Evolutionary conservation across 352 stramenopile genomes (phyloP).

Genomic region (Phytopythium chamaehyphon): DNA sequence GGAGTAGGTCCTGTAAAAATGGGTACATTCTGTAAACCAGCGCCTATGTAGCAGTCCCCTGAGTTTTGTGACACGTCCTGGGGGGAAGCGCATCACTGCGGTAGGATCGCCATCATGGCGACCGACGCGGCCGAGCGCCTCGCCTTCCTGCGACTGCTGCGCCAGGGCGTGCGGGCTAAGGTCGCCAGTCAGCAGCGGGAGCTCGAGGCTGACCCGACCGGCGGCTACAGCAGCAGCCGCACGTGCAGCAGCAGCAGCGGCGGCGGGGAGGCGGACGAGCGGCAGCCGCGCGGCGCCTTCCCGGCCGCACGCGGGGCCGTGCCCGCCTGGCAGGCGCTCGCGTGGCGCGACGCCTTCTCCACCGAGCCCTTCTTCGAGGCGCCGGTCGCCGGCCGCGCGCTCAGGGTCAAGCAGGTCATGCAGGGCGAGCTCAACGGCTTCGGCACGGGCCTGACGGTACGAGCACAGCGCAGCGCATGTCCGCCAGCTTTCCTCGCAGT

Average conservation of each 20-base stretch:
- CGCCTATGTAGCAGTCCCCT: too few relatives aligned
- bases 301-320: slow-evolving; percentile 2
- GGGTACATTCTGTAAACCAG: too few relatives aligned
- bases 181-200: slow-evolving; percentile 18
- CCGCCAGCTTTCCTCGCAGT: not conserved
- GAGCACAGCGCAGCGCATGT: not conserved
- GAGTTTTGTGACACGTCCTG: too few relatives aligned
- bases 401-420: slow-evolving; percentile 70
- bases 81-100: too few relatives aligned
- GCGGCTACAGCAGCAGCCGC: not conserved
- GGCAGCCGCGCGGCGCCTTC: too few relatives aligned
- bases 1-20: slow-evolving; percentile 8
- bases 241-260: not conserved
- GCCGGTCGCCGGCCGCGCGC: slow-evolving; percentile 26
- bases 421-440: slow-evolving; percentile 81
- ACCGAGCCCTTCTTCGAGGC: slow-evolving; percentile 64
- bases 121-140: slow-evolving; percentile 4
- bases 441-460: slow-evolving; percentile 66
- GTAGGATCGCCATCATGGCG: not conserved
- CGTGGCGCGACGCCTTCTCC: slow-evolving; percentile 69
- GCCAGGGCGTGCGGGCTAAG: slow-evolving; percentile 56
- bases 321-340: slow-evolving; percentile 60
- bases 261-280: not conserved
- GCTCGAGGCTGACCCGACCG: not conserved
- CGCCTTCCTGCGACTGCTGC: slow-evolving; percentile 54